phyloP scores from a whole-genome alignment of 148 eudicot species.

The Rhododendron simsii region DNA sequence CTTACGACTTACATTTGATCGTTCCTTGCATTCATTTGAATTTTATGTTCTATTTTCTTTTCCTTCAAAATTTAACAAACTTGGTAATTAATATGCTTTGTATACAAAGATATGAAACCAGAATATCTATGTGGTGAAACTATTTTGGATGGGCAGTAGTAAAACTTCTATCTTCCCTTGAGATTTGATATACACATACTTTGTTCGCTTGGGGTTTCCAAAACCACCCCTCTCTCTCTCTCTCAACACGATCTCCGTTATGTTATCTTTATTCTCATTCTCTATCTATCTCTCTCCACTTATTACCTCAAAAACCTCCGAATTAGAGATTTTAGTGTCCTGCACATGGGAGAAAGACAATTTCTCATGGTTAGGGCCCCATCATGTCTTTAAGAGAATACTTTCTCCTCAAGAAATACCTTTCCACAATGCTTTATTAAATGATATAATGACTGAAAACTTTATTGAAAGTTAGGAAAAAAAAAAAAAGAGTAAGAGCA shows the following conservation, averaged over 20 bases:
- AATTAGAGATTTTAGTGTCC: not conserved
- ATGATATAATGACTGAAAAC: not conserved
- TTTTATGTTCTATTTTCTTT: not conserved
- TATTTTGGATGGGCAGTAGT: not conserved
- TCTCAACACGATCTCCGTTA: not conserved
- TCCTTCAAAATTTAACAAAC: not conserved
- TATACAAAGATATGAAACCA: not conserved
- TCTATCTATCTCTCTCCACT: not conserved
- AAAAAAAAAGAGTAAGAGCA: not conserved
- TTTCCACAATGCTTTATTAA: not conserved
- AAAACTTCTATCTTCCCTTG: not conserved
- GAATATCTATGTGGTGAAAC: not conserved
- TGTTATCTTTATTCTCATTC: not conserved
- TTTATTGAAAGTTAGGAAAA: not conserved
- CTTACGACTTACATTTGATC: not conserved
- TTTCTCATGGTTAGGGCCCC: not conserved
- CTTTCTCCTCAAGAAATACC: conserved; percentile 6
- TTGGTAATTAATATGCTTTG: not conserved
- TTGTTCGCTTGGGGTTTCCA: too few relatives aligned
- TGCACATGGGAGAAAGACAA: not conserved
- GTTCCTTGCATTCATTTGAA: not conserved
- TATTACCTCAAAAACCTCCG: not conserved
- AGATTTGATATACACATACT: not conserved
- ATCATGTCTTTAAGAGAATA: conserved; percentile 5
- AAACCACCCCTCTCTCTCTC: not conserved